phyloP scores from a whole-genome alignment of 2,329 filamentous ascomycete species.

The Pseudogymnoascus sp. region DNA sequence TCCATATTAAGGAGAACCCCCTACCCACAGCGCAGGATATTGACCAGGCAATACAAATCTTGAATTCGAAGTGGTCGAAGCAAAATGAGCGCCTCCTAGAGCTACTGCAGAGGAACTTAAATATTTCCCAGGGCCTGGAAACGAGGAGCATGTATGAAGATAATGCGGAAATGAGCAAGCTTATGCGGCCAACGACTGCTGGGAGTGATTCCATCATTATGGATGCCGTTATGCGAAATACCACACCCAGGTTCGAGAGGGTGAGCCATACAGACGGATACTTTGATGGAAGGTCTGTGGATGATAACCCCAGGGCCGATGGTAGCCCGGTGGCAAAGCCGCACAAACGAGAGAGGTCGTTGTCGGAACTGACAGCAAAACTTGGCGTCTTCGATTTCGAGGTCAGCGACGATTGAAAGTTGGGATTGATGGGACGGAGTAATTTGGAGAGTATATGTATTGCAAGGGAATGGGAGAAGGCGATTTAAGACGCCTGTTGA shows the following conservation, averaged over 20 bases:
- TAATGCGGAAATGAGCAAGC: slow-evolving; percentile 18
- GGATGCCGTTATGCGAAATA: slow-evolving; percentile 27
- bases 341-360: slow-evolving; percentile 34
- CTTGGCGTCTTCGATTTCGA: not conserved
- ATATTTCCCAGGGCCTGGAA: slow-evolving; percentile 22
- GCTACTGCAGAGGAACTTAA: slow-evolving; percentile 26
- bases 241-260: slow-evolving; percentile 25
- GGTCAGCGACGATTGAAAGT: not conserved
- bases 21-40: slow-evolving; percentile 27
- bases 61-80: slow-evolving; percentile 25
- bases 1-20: slow-evolving; percentile 19
- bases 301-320: slow-evolving; percentile 27
- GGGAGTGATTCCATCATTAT: slow-evolving; percentile 25
- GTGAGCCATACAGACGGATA: slow-evolving; percentile 26
- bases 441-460: not conserved
- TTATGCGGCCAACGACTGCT: slow-evolving; percentile 25
- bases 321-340: slow-evolving; percentile 39
- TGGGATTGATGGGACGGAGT: not conserved
- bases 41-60: slow-evolving; percentile 23
- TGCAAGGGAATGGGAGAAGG: not conserved
- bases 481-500: slow-evolving; percentile 2
- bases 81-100: slow-evolving; percentile 22
- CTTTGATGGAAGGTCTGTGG: slow-evolving; percentile 16
- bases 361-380: slow-evolving; percentile 18
- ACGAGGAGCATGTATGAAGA: slow-evolving; percentile 13